phyloP scores from a whole-genome alignment of 78 protist species.

The Tieghemostelium lacteum region DNA sequence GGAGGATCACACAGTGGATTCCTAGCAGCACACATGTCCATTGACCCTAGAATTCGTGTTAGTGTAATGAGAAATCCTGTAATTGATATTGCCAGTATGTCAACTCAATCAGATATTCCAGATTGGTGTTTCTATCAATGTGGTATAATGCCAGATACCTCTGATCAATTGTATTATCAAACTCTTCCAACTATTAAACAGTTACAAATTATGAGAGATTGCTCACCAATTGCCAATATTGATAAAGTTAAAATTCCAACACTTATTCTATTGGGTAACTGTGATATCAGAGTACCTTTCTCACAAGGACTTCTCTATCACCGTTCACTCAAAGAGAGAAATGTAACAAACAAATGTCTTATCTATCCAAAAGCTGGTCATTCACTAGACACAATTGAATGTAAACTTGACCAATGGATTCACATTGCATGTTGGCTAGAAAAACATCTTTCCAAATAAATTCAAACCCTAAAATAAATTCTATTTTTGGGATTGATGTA shows the following conservation, averaged over 20 bases:
- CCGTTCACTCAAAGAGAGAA: conserved; percentile 30
- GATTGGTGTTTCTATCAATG: conserved; percentile 64
- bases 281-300: conserved; percentile 33
- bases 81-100: conserved; percentile 19
- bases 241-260: conserved; percentile 27
- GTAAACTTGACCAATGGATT: conserved; percentile 26
- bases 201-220: conserved; percentile 28
- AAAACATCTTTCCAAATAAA: neutral
- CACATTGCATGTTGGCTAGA: conserved; percentile 26
- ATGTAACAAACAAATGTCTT: conserved; percentile 17
- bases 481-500: neutral
- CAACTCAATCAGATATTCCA: conserved; percentile 59
- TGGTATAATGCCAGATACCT: neutral
- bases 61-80: conserved; percentile 70
- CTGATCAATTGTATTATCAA: conserved; percentile 4
- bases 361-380: conserved; percentile 44
- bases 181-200: conserved; percentile 25
- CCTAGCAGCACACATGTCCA: conserved; percentile 22
- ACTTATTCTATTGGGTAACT: conserved; percentile 23
- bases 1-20: conserved; percentile 81
- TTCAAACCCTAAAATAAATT: neutral
- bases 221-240: conserved; percentile 42
- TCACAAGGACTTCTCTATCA: conserved; percentile 35
- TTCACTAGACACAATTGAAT: conserved; percentile 29
- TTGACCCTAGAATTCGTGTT: conserved; percentile 7